Base-by-base conservation (phyloP, 164 flowering plant species). In the Umbellularia californica region DNA sequence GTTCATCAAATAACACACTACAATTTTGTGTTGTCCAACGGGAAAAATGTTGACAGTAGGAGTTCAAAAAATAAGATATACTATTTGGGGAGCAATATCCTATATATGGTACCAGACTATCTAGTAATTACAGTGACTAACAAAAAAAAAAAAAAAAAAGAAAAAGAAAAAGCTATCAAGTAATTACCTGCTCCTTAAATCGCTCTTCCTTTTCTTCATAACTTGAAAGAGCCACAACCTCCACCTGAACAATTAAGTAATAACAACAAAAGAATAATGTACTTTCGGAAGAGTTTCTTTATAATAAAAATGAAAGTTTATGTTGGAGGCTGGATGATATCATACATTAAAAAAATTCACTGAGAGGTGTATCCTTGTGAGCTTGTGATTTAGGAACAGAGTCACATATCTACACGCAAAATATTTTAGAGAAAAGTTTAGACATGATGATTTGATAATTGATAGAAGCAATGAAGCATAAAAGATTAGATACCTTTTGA, bases 271-370 rank as follows among this genome's bases (percentile, higher is more conserved):
- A 41, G 68, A 62, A 24, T 23, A 73, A 30, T 51, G 22, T 15
- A 70, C 28, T 55, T 65, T 1, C 27, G 19, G 51, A 41, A 41
- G 70, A 63, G 51, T 22, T 41, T 74, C 30, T 52, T 22, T 2
- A 20, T 41, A 70, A 20, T 9, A 1, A 30, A 27, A 72, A n/a
- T 62, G 28, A 47, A 62, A 65, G 22, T 51, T 27, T 30, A 33
- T 11, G 9, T 41, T 9, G 47, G 47, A 63, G 15, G 58, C 62
- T 3, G 2, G 47, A 50, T 55, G n/a, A 67, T 7, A 41, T 74
- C 90, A 84, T 83, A 93, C 99, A 84, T 92, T 96, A 77, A 96
- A 96, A n/a, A 88, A 96, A 96, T 80, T 94, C 99, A 81, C 97
- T 91, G 19, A 96, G 77, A 11, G 95, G 99, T 58, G 98, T 96